Base-by-base conservation (phyloP, 2,329 filamentous ascomycete species). In the Aspergillus sp. region DNA sequence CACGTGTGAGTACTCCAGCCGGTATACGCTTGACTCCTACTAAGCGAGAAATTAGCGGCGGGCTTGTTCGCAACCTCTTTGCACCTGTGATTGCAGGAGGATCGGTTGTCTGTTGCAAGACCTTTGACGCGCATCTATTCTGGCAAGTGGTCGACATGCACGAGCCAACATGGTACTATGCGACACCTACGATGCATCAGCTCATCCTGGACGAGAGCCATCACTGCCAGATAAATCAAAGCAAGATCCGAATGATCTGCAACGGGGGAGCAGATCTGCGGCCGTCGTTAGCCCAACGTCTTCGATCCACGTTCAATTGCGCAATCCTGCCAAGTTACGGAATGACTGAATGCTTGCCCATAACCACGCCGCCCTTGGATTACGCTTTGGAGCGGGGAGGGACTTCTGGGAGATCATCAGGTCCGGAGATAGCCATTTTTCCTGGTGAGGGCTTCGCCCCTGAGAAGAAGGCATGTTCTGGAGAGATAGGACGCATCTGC, bases 321-420 rank as follows among this genome's bases (percentile, higher is more conserved):
- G 73, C 72, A 2, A 75, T 83, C 2, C 69, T 83, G 16, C 80
- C 80, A 2, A 82, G 79, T 56, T 83, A 83, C 57, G 81, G 80
- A 16, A 82, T 83, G 80, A 83, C 80, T 1, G 80, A 82, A 67
- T 82, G 80, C 58, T 82, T 82, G 78, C 80, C 80, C 0, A 82
- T 82, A 44, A 80, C 78, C 2, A 81, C 79, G 3, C 80, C 80
- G 2, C 79, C 79, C 0, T 65, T 81, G n/a, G 62, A 76, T 55
- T 82, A 82, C 58, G 65, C 67, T 24, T 70, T 82, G 4, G 78
- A 81, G 49, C 76, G 77, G 3, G 70, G 75, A 40, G 80, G 80
- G 2, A 82, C 80, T 3, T 82, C 79, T 1, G 80, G 80, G 22
- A 64, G 80, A 45, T 75, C 72, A 24, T 75, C 76, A 7, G 80